Percentiles rank a stretch among this genome's conserved stretches.
These are phyloP conservation scores for Lactarius pseudohatsudake DNA, from an alignment of 768 basidiomycete genomes.

Conservation along the genomic window DNA sequence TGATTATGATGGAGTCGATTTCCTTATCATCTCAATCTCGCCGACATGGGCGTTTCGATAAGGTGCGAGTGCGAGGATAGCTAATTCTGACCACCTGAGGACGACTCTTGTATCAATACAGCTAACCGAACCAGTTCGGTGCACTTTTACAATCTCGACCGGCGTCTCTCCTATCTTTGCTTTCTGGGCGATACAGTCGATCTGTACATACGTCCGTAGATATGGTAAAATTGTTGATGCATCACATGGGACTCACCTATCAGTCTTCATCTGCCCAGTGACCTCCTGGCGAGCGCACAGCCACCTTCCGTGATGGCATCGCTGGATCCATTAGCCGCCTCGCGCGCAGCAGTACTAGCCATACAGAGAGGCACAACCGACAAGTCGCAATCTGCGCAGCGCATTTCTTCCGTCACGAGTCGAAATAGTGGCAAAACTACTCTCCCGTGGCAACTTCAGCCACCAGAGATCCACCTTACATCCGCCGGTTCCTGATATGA, in stretches of 20 bases:
- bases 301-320: neutral
- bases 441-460: neutral
- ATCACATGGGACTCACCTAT: neutral
- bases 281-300: neutral
- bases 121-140: neutral
- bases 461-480: neutral
- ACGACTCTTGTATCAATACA: neutral
- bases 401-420: neutral
- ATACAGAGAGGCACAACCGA: neutral
- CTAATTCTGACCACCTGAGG: neutral
- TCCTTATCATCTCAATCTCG: neutral
- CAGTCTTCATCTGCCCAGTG: neutral
- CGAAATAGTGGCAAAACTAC: neutral
- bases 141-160: neutral
- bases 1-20: neutral
- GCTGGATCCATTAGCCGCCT: neutral
- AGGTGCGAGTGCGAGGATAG: neutral
- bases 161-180: neutral
- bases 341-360: neutral
- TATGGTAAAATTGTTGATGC: neutral
- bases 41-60: neutral
- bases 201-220: neutral
- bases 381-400: neutral
- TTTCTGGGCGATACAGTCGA: neutral
- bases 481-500: neutral